Evolutionary conservation across 1,284 basidiomycete species (phyloP), one percentile per base, ranked within the genome.

Genomic region (Leccinum griseonigrum): DNA sequence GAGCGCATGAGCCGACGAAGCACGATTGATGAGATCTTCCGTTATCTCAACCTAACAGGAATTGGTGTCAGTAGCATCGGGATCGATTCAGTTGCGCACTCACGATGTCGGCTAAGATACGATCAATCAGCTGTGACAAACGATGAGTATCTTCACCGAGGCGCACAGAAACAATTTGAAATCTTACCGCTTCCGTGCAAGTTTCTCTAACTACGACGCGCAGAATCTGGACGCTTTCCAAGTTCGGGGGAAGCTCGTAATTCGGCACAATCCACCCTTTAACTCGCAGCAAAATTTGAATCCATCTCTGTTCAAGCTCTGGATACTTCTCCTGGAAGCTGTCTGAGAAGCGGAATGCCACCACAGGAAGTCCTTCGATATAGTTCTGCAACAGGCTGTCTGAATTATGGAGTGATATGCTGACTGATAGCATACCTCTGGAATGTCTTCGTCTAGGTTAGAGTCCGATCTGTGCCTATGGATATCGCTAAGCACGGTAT

Each of bases 231-330:
- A 87, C 76, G 14, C 84, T 77, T 64, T 93, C 79, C 60, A 90
- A 74, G 62, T 80, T 76, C 5, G 92, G 92, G 9, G 93, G 85
- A 36, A 94, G 80, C 65, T 91, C 89, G 70, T 95, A 95, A 75
- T 91, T 95, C 2, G 94, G 94, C 1, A 95, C 91, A 68, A 95
- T 94, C 89, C 92, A 95, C 64, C 91, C 90, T 73, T 87, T 91
- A 14, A 83, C 78, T 55, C 93, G 81, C 29, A 95, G 77, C 2
- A 94, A 79, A 0, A 84, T 88, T 71, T 98, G 96, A 50, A 98
- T 86, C 93, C 94, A 97, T 64, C 84, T 85, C 76, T 98, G 96
- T 74, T 95, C 81, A 53, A 95, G 71, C 32, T 89, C 81, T 0
- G 93, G 92, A 71, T 93, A 75, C 61, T 88, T 74, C 64, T 81